These are phyloP conservation scores for Colletotrichum euphorbiae DNA, from an alignment of 2,329 filamentous ascomycete genomes.

Conservation along the genomic window DNA sequence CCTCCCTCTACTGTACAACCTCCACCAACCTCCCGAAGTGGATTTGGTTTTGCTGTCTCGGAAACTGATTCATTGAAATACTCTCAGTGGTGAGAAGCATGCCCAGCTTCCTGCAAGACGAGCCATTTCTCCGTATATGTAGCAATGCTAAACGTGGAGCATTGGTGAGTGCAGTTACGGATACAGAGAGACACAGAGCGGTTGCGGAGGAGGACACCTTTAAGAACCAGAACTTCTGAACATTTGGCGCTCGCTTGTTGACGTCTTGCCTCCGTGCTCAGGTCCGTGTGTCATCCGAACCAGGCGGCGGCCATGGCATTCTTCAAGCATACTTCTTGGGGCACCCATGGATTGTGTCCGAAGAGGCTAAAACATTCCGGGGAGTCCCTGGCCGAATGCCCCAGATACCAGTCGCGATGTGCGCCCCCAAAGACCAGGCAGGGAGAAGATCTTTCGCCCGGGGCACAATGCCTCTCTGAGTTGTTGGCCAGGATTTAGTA, in stretches of 20 bases:
- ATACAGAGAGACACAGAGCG: not conserved
- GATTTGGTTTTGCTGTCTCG: slow-evolving; percentile 2
- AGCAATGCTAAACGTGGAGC: not conserved
- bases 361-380: slow-evolving; percentile 38
- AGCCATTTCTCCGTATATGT: not conserved
- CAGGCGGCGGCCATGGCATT: slow-evolving; percentile 23
- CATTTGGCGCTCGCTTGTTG: slow-evolving; percentile 13
- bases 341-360: slow-evolving; percentile 24
- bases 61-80: slow-evolving; percentile 24
- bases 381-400: slow-evolving; percentile 33
- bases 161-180: slow-evolving; percentile 1
- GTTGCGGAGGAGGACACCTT: no score
- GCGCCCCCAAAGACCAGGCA: slow-evolving; percentile 33
- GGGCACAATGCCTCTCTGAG: slow-evolving; percentile 16
- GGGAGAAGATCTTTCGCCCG: slow-evolving; percentile 27
- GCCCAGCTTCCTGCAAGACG: slow-evolving; percentile 5
- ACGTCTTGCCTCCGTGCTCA: slow-evolving; percentile 11
- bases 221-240: no score
- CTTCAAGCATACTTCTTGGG: slow-evolving; percentile 32
- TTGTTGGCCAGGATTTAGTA: not conserved
- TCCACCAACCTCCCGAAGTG: slow-evolving; percentile 18
- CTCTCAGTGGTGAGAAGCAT: slow-evolving; percentile 3
- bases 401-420: slow-evolving; percentile 37
- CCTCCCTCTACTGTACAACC: slow-evolving; percentile 25
- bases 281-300: slow-evolving; percentile 37